Conservation (phyloP, 352 stramenopile species). For the Phytophthora podocarpi region DNA sequence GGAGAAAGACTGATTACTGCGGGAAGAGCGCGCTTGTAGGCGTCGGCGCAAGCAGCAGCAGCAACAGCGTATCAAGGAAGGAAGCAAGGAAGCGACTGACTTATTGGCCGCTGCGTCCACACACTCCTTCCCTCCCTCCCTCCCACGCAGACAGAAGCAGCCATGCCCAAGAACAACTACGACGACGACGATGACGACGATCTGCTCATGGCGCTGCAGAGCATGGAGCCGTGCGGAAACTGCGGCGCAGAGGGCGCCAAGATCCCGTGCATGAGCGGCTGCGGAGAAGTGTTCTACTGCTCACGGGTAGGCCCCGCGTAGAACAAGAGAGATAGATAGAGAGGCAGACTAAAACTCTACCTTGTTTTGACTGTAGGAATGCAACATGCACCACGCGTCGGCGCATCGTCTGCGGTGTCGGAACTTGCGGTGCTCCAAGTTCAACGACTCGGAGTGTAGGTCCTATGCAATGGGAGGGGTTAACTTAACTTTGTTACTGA, state of each 20-base stretch:
- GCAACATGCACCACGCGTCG: conserved; percentile 88
- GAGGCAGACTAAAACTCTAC: not conserved
- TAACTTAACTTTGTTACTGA: not conserved
- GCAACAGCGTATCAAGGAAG: too few relatives aligned
- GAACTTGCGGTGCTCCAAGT: conserved; percentile 89
- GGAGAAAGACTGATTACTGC: conserved; percentile 34
- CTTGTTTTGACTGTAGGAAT: conserved; percentile 52
- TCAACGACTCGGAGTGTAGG: conserved; percentile 90
- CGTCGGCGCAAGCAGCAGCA: conserved; percentile 12
- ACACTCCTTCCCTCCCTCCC: not conserved
- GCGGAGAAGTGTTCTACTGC: conserved; percentile 88
- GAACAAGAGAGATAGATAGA: not conserved
- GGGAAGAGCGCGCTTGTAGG: conserved; percentile 2
- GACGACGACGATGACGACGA: conserved; percentile 89
- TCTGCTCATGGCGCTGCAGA: conserved; percentile 84
- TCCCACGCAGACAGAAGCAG: not conserved
- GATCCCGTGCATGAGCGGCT: conserved; percentile 89
- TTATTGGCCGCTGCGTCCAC: not conserved
- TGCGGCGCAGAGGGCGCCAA: conserved; percentile 81
- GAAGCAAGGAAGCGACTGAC: not conserved
- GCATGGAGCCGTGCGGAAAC: conserved; percentile 87
- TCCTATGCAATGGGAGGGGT: too few relatives aligned
- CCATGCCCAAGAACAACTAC: conserved; percentile 75
- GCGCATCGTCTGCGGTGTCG: conserved; percentile 86
- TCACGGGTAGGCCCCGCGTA: conserved; percentile 52